Base-by-base conservation (phyloP, 805 yeast genomes). In the Barnettozyma salicaria region DNA sequence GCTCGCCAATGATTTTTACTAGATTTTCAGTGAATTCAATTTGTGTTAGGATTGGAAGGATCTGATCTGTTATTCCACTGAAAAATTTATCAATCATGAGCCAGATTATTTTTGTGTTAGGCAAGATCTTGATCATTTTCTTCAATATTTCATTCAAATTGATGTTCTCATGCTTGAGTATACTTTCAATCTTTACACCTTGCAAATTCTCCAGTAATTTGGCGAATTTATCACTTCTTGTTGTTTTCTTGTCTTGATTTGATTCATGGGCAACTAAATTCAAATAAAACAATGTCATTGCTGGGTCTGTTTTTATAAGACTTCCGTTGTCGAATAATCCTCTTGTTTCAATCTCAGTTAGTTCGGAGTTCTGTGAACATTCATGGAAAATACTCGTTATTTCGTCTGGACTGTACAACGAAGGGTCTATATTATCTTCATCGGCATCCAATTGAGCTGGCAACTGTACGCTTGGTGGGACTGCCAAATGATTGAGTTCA, bases 31-130 rank as follows among this genome's bases (percentile, higher is more conserved):
- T 60, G 48, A 74, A 72, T 17, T 60, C 64, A 33, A 44, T 59
- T 52, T 79, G 84, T 52, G 78, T 80, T 20, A 80, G 52, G 39
- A 73, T 71, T 4, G 89, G 88, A 8, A 80, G 70, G 48, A 79
- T 80, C 5, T 79, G 62, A 29, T 64, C 63, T 7, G 64, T 63
- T 49, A 80, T 28, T 7, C 36, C 30, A 9, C 13, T 22, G 30
- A 50, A 80, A 44, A 74, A 80, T 40, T 73, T 61, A 41, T 78
- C 74, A 23, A 80, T 55, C 39, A 78, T 63, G 30, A 64, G 48
- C 74, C 82, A 74, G n/a, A 77, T 65, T 5, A 73, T 66, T 40
- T 64, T 65, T 44, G 70, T 71, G 13, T 63, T 66, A 1, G 87
- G 87, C 30, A 80, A 48, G 27, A 64, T 55, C 40, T 61, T 60